Percentiles rank a stretch among this genome's conserved stretches.
phyloP scores from a whole-genome alignment of 306 rosid species.

The Fagus crenata region DNA sequence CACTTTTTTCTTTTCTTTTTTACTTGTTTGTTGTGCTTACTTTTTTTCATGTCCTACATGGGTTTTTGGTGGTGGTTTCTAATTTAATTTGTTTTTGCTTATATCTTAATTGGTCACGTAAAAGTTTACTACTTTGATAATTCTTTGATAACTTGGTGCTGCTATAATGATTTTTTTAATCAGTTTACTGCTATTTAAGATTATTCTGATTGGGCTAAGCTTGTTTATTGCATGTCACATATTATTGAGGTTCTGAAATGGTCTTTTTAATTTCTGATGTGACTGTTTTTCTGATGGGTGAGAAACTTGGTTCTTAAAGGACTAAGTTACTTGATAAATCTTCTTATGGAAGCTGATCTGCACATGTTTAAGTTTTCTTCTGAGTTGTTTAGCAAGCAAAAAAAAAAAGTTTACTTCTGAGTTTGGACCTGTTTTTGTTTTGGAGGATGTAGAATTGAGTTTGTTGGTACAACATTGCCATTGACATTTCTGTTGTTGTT shows the following conservation, averaged over 20 bases:
- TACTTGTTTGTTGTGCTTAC: not conserved
- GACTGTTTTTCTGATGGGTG: too few species aligned
- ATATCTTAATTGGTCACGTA: too few species aligned
- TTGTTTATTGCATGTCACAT: too few species aligned
- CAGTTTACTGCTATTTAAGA: not conserved
- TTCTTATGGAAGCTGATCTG: not conserved
- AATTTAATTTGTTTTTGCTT: too few species aligned
- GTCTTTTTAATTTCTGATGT: not conserved
- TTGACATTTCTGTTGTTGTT: not conserved
- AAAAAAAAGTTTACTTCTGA: too few species aligned
- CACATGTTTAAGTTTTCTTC: not conserved
- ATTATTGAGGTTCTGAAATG: not conserved
- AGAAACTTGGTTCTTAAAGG: not conserved
- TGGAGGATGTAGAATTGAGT: not conserved
- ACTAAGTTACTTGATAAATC: not conserved
- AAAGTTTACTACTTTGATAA: too few species aligned
- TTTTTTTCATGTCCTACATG: not conserved
- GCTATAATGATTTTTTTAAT: not conserved
- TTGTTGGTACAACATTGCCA: not conserved
- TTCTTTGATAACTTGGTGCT: not conserved
- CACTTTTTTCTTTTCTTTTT: not conserved
- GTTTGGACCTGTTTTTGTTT: not conserved
- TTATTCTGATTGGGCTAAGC: not conserved
- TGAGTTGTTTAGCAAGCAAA: too few species aligned
- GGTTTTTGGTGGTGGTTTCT: not conserved